Conservation (phyloP, 441 rosid species). For the Flueggea neowawraea region DNA sequence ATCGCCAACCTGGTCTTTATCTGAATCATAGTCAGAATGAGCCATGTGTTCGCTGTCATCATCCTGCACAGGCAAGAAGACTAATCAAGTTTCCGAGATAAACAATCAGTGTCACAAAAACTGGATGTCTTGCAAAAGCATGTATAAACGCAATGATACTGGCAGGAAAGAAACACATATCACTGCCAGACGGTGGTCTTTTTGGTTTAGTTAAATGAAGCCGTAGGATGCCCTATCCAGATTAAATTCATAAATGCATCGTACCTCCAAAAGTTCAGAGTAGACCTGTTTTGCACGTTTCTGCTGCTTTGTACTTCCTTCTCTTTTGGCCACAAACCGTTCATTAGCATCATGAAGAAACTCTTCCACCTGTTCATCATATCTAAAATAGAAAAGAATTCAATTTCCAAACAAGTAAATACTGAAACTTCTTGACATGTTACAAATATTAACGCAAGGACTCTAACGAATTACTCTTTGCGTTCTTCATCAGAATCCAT, state of each 20-base stretch:
- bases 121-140: too few relatives aligned
- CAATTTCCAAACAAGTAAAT: conserved; percentile 8
- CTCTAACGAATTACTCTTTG: conserved; percentile 39
- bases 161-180: too few relatives aligned
- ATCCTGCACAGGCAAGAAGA: conserved; percentile 40
- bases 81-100: not conserved
- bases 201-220: not conserved
- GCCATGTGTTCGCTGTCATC: conserved; percentile 38
- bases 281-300: conserved; percentile 76
- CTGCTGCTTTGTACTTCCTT: conserved; percentile 75
- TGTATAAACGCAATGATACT: too few relatives aligned
- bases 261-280: conserved; percentile 66
- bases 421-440: conserved; percentile 4
- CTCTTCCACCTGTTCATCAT: conserved; percentile 72
- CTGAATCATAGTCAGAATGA: conserved; percentile 66
- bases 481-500: conserved; percentile 84
- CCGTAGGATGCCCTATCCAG: not conserved
- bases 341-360: conserved; percentile 79
- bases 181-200: too few relatives aligned
- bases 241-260: not conserved
- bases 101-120: not conserved
- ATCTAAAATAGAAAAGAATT: conserved; percentile 39
- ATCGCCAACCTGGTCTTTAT: conserved; percentile 47
- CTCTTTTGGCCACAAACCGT: conserved; percentile 55
- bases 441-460: not conserved